Conservation (phyloP, 768 basidiomycete species). For the Clitopilus hobsonii region DNA sequence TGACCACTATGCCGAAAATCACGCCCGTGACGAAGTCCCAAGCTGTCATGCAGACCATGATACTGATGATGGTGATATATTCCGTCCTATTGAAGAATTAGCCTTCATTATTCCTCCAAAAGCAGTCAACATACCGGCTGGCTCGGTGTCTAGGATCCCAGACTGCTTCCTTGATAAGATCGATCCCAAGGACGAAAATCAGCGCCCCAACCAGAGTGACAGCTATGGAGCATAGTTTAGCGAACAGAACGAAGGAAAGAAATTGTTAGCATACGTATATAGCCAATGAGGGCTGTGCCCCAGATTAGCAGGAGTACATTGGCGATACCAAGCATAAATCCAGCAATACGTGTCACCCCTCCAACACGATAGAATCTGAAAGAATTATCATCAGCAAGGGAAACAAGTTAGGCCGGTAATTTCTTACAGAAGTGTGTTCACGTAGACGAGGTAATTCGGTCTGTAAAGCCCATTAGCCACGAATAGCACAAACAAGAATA, state of each 20-base stretch:
- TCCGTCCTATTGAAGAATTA: constrained; percentile 43
- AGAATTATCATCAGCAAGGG: too few species aligned
- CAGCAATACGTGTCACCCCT: constrained; percentile 77
- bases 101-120: constrained; percentile 2
- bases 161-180: constrained; percentile 90
- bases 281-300: constrained; percentile 89
- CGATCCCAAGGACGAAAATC: constrained; percentile 92
- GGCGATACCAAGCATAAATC: constrained; percentile 77
- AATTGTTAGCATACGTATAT: constrained; percentile 62
- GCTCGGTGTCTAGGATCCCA: constrained; percentile 95
- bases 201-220: constrained; percentile 89
- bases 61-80: constrained; percentile 79
- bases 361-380: constrained; percentile 93
- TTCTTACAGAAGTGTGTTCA: constrained; percentile 72
- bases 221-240: constrained; percentile 37
- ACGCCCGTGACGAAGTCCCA: constrained; percentile 96
- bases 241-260: background rate
- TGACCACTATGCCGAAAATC: constrained; percentile 85
- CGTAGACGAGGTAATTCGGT: constrained; percentile 85
- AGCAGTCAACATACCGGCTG: constrained; percentile 46
- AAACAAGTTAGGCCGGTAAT: too few species aligned
- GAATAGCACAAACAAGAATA: background rate
- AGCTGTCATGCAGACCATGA: constrained; percentile 88
- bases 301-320: constrained; percentile 69
- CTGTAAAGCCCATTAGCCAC: constrained; percentile 27